Percentiles rank a stretch among this genome's conserved stretches.
These are phyloP conservation scores for Vachellia collinsii DNA, from an alignment of 306 rosid species.

Conservation along the genomic window DNA sequence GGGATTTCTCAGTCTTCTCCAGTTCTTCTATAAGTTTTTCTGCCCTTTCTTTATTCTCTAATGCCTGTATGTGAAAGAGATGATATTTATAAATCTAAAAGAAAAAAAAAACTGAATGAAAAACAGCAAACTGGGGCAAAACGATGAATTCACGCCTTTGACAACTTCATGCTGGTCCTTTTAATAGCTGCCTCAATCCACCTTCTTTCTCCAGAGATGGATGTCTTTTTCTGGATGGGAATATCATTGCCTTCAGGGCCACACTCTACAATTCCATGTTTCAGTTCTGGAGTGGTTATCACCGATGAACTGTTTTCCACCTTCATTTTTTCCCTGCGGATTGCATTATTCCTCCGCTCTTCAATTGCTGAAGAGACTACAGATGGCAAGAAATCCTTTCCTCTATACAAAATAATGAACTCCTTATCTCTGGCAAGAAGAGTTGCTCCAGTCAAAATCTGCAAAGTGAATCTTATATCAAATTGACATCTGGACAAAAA, in stretches of 20 bases:
- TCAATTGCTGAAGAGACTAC: slow-evolving; percentile 89
- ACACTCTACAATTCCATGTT: slow-evolving; percentile 36
- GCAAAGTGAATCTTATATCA: slow-evolving; percentile 42
- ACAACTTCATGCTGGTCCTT: slow-evolving; percentile 69
- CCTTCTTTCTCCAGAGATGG: slow-evolving; percentile 38
- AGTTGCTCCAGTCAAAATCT: slow-evolving; percentile 88
- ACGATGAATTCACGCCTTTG: slow-evolving; percentile 59
- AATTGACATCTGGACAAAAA: slow-evolving; percentile 28
- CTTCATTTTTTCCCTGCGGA: slow-evolving; percentile 47
- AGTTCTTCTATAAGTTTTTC: slow-evolving; percentile 73
- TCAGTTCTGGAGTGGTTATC: slow-evolving; percentile 35
- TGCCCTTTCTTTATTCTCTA: slow-evolving; percentile 69
- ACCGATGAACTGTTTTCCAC: slow-evolving; percentile 32
- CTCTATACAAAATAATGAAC: slow-evolving; percentile 79
- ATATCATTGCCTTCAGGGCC: slow-evolving; percentile 42
- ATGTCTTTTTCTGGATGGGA: slow-evolving; percentile 39
- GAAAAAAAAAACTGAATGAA: slow-evolving; percentile 19
- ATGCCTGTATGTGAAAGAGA: slow-evolving; percentile 59
- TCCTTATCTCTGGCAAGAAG: slow-evolving; percentile 85
- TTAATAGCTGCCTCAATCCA: slow-evolving; percentile 51
- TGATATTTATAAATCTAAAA: slow-evolving; percentile 32
- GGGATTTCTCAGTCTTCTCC: slow-evolving; percentile 53
- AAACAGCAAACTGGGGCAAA: slow-evolving; percentile 38
- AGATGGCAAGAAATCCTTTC: slow-evolving; percentile 86
- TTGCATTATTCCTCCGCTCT: slow-evolving; percentile 59